Evolutionary conservation across 257 asterid genomes (phyloP).

Genomic region (Jaltomata sinuosa): DNA sequence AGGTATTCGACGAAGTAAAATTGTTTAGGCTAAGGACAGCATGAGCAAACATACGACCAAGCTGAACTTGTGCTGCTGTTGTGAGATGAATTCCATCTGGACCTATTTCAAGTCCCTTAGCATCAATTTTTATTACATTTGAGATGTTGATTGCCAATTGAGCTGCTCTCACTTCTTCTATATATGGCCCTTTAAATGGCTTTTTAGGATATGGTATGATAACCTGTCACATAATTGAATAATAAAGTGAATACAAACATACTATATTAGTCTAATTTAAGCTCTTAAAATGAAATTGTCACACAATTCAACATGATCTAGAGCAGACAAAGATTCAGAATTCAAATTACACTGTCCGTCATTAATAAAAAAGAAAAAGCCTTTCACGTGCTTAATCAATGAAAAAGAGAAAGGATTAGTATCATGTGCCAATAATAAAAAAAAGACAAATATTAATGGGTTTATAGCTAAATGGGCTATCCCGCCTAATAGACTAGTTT

Average conservation of each 20-base stretch:
- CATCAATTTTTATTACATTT: constrained; percentile 50
- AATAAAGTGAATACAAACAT: neutral
- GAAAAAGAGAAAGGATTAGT: no score
- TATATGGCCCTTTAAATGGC: constrained; percentile 23
- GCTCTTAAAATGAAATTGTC: neutral
- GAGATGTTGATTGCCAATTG: constrained; percentile 37
- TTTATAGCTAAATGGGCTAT: no score
- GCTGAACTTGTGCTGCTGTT: constrained; percentile 39
- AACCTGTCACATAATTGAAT: neutral
- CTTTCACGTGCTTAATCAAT: neutral
- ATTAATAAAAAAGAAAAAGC: no score
- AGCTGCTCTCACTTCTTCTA: constrained; percentile 42
- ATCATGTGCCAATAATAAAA: neutral
- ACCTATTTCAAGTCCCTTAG: constrained; percentile 35
- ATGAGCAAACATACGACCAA: constrained; percentile 47
- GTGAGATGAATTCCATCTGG: constrained; percentile 47
- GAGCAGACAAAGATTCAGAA: neutral
- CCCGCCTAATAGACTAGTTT: no score
- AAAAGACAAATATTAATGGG: no score
- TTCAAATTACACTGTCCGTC: no score
- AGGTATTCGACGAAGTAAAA: neutral
- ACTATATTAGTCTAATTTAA: neutral
- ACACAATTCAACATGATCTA: neutral
- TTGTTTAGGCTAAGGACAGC: constrained; percentile 10
- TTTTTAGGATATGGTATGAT: neutral